Evolutionary conservation across 2,329 filamentous ascomycete genomes (phyloP).

Genomic region (Epichloe gansuensis): DNA sequence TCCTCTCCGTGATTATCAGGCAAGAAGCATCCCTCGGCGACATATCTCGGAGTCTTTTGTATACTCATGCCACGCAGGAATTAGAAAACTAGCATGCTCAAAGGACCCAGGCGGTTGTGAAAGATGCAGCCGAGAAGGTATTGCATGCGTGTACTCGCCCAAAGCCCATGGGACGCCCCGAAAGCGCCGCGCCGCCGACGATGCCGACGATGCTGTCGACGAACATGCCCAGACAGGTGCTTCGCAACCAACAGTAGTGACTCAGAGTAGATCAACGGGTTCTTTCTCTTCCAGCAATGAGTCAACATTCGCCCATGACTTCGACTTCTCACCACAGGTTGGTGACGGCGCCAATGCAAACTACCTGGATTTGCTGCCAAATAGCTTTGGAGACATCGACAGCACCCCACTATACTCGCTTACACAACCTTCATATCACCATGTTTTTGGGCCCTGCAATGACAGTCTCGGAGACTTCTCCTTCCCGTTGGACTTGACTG

Average conservation of each 20-base stretch:
- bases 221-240: not conserved
- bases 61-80: conserved; percentile 29
- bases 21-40: not conserved
- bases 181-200: conserved; percentile 32
- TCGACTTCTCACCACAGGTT: conserved; percentile 23
- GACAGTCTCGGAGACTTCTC: conserved; percentile 1
- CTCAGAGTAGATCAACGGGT: not conserved
- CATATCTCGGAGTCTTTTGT: conserved; percentile 7
- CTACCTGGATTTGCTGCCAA: conserved; percentile 26
- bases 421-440: conserved; percentile 4
- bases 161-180: conserved; percentile 53
- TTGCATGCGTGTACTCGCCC: conserved; percentile 47
- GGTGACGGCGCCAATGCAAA: conserved; percentile 16
- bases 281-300: not conserved
- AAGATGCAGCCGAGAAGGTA: conserved; percentile 44
- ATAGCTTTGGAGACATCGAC: conserved; percentile 12
- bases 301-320: conserved; percentile 9
- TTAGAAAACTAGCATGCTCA: conserved; percentile 52
- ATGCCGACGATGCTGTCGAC: conserved; percentile 14
- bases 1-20: too few relatives aligned
- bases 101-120: conserved; percentile 49
- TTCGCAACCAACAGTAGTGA: not conserved
- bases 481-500: conserved; percentile 10
- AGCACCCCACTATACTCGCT: conserved; percentile 8
- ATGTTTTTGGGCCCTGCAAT: conserved; percentile 8